A percentile compares a stretch with the other conserved stretches of the same genome.
Evolutionary conservation across 148 eudicot genomes (phyloP).

Genomic region (Fallopia convolvulus): DNA sequence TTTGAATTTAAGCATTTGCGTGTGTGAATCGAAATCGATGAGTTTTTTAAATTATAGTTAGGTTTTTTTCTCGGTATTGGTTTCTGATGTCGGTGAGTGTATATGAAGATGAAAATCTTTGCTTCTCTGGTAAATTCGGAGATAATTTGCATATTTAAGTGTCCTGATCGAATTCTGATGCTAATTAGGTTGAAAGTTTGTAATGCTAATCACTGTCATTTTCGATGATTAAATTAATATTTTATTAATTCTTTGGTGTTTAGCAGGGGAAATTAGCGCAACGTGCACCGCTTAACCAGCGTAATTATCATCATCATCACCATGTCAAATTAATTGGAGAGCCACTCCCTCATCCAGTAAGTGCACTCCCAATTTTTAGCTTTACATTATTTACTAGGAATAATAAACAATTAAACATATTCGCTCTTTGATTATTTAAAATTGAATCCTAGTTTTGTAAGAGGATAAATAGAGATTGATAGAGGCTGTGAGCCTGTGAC

Average conservation of each 20-base stretch:
- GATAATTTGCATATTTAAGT: background rate
- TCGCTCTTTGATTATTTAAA: background rate
- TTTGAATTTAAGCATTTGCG: background rate
- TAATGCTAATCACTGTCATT: background rate
- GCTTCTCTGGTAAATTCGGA: background rate
- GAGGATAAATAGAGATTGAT: background rate
- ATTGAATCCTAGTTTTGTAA: background rate
- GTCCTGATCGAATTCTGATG: conserved; percentile 6
- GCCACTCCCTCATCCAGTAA: conserved; percentile 5
- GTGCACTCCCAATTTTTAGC: background rate
- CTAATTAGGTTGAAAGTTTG: background rate
- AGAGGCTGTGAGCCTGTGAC: background rate
- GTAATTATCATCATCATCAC: background rate
- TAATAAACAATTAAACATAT: background rate
- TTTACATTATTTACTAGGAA: background rate
- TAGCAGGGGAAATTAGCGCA: conserved; percentile 4
- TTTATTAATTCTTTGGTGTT: background rate
- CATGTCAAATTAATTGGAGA: conserved; percentile 5
- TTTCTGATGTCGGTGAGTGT: background rate
- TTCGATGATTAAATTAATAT: background rate
- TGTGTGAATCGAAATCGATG: background rate
- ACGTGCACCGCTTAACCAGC: conserved; percentile 9
- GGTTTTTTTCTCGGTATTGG: background rate
- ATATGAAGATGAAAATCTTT: background rate
- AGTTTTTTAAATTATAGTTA: background rate